Percentiles rank a stretch among this genome's conserved stretches.
Evolutionary conservation across 1,284 basidiomycete species (phyloP).

Genomic region (Moesziomyces sp.): DNA sequence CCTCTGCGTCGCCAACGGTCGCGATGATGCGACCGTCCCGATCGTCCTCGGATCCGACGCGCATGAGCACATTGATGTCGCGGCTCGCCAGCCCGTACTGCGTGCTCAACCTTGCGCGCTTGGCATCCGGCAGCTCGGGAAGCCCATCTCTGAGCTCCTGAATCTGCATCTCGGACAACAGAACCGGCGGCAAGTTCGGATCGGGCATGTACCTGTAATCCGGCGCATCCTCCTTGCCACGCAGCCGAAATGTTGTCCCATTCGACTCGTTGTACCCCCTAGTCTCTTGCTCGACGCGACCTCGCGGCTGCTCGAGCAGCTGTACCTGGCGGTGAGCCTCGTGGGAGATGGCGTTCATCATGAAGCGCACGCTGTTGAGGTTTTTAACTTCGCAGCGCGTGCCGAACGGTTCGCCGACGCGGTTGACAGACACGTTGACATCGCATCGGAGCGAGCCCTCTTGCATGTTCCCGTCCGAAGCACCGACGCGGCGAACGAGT

Average conservation of each 20-base stretch:
- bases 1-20: background rate
- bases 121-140: conserved; percentile 82
- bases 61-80: conserved; percentile 63
- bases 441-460: conserved; percentile 83
- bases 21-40: conserved; percentile 20
- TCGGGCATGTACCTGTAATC: conserved; percentile 99
- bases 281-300: conserved; percentile 81
- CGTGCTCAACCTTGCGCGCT: conserved; percentile 73
- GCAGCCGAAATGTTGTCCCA: conserved; percentile 82
- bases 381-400: conserved; percentile 98
- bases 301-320: conserved; percentile 71
- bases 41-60: conserved; percentile 61
- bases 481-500: conserved; percentile 82
- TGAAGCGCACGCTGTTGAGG: conserved; percentile 88
- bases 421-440: conserved; percentile 82
- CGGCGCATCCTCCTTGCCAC: conserved; percentile 90
- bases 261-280: conserved; percentile 87
- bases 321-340: conserved; percentile 80
- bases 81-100: conserved; percentile 74
- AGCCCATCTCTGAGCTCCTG: conserved; percentile 73
- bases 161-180: conserved; percentile 75
- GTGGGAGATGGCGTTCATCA: conserved; percentile 82
- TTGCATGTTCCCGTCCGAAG: conserved; percentile 97
- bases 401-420: conserved; percentile 75
- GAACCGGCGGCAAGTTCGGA: conserved; percentile 81